phyloP scores from a whole-genome alignment of 1,284 basidiomycete species.

The Inonotus obliquus region DNA sequence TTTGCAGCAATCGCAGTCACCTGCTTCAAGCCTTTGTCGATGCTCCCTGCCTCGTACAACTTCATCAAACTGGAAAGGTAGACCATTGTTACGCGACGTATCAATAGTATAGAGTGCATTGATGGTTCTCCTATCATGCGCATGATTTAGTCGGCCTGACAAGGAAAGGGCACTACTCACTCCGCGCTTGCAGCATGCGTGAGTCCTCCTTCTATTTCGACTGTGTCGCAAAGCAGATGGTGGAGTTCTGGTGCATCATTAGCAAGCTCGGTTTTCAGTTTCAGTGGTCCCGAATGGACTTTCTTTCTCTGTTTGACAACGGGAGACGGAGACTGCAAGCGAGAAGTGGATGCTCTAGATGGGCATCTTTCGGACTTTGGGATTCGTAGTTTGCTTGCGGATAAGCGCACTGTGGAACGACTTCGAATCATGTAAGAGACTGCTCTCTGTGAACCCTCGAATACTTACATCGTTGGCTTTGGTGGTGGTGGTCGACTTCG shows the following conservation, averaged over 20 bases:
- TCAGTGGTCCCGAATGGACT: background rate
- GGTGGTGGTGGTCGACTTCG: background rate
- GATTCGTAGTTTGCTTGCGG: background rate
- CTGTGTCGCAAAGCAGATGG: background rate
- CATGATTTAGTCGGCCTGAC: background rate
- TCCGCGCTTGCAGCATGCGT: background rate
- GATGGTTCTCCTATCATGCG: constrained; percentile 35
- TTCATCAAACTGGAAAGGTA: constrained; percentile 66
- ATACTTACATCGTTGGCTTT: background rate
- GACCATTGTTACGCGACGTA: constrained; percentile 58
- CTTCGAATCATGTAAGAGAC: background rate
- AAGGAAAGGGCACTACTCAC: background rate
- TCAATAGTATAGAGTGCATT: constrained; percentile 68
- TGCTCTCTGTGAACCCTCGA: background rate
- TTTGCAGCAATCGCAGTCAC: constrained; percentile 81
- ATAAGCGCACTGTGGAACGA: background rate
- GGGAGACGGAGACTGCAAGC: background rate
- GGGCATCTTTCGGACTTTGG: background rate
- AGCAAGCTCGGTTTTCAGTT: background rate
- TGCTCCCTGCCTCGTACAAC: constrained; percentile 69
- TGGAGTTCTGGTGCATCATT: background rate
- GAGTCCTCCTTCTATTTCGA: background rate
- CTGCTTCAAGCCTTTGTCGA: constrained; percentile 65
- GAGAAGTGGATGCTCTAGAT: background rate
- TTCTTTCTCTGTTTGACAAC: background rate